Evolutionary conservation across 2,329 filamentous ascomycete genomes (phyloP), one percentile per base, ranked within the genome.

Genomic region (Ascochyta fabae): DNA sequence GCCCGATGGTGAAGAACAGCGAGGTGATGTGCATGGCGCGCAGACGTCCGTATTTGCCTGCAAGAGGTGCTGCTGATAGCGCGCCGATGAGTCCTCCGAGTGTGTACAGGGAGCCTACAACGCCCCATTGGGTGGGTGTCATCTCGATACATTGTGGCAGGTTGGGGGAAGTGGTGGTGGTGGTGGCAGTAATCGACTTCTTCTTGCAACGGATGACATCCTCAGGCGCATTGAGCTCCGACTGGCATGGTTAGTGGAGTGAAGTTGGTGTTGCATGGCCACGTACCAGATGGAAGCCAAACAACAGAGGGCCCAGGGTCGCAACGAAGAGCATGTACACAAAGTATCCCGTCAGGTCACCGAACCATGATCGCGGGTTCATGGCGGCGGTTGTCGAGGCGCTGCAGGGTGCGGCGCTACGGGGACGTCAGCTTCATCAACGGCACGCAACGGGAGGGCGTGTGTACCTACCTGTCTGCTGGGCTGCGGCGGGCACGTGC

Each of bases 141-240:
- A 98, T 98, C 53, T 88, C 88, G 48, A 99, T 94, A 72, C 95
- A 99, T 79, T 90, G 86, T 48, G 89, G 82, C 6, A 89, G 80
- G 58, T 75, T 74, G 58, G 59, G 67, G 51, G 66, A 70, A 64
- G 62, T 65, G 42, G 72, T 47, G 12, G 72, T 47, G 12, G 47
- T 33, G 53, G 59, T 65, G 35, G 75, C 70, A 8, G 70, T 72
- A 59, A 84, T 81, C 36, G 80, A 79, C 63, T 84, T 83, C 62
- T 86, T 87, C 65, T 86, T 86, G 79, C 95, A 98, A 53, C 91
- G 96, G 68, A 99, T 89, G 69, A 96, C 91, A 81, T 93, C 89
- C 83, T 97, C 89, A 8, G 95, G 95, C 8, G 94, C 92, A 75
- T 99, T 99, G 60, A 99, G 85, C 75, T 98, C 95, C 66, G 92